phyloP scores from a whole-genome alignment of 768 basidiomycete genomes.

The Xerocomellus intermedius region DNA sequence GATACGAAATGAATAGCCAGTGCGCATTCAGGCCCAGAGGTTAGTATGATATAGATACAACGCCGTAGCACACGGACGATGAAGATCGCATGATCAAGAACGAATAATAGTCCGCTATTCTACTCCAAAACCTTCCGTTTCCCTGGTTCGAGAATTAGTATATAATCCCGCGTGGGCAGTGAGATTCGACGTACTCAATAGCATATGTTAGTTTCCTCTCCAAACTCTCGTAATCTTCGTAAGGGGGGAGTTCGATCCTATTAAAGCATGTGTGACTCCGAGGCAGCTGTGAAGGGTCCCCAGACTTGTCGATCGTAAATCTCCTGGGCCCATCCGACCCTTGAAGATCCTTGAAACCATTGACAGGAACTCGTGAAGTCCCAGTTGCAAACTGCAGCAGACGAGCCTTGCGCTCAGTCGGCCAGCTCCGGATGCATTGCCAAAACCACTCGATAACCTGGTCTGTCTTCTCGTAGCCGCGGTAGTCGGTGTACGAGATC shows the following conservation, averaged over 20 bases:
- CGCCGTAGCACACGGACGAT: neutral
- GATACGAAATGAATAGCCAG: neutral
- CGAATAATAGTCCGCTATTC: constrained; percentile 37
- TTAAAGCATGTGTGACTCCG: constrained; percentile 96
- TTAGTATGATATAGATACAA: constrained; percentile 18
- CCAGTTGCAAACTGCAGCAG: constrained; percentile 87
- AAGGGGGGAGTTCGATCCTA: constrained; percentile 82
- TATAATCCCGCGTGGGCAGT: neutral
- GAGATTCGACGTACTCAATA: constrained; percentile 59
- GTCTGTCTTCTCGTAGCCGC: constrained; percentile 82
- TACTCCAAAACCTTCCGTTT: constrained; percentile 75
- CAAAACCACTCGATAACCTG: constrained; percentile 96
- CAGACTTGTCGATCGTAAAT: constrained; percentile 94
- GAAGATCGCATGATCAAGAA: constrained; percentile 7
- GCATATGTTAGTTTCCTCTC: constrained; percentile 85
- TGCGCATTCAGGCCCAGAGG: neutral
- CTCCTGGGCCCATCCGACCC: constrained; percentile 89
- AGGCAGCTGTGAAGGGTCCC: constrained; percentile 83
- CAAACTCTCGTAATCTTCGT: constrained; percentile 82
- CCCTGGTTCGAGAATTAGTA: constrained; percentile 40
- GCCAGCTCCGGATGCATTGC: constrained; percentile 89
- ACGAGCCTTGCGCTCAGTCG: constrained; percentile 83
- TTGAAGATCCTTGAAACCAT: constrained; percentile 93
- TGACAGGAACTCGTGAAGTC: constrained; percentile 82
- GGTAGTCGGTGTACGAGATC: constrained; percentile 93